Evolutionary conservation across 106 monocot genomes (phyloP).

Genomic region (Acanthochlamys bracteata): DNA sequence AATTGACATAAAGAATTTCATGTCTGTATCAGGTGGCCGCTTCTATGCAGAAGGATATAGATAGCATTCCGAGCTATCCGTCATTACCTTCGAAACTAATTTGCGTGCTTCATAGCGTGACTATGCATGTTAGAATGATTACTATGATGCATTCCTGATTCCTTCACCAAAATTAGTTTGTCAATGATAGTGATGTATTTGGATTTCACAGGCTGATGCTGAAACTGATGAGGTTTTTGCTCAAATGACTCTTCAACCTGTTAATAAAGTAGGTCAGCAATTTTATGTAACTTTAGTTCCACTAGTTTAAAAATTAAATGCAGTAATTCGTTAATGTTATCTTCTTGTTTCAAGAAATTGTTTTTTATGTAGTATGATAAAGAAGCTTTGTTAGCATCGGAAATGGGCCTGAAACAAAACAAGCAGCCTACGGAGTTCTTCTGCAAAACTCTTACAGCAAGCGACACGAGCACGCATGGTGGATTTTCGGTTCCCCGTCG

Average conservation of each 20-base stretch:
- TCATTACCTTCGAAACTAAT: slow-evolving; percentile 79
- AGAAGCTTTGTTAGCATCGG: slow-evolving; percentile 71
- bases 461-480: slow-evolving; percentile 92
- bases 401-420: slow-evolving; percentile 79
- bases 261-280: slow-evolving; percentile 72
- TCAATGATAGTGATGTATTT: too few relatives aligned
- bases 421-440: slow-evolving; percentile 83
- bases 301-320: neutral
- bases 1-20: slow-evolving; percentile 4
- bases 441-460: slow-evolving; percentile 92
- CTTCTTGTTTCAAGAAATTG: neutral
- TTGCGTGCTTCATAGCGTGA: slow-evolving; percentile 69
- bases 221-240: slow-evolving; percentile 94
- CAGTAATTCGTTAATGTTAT: neutral
- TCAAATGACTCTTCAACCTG: slow-evolving; percentile 94
- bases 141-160: neutral
- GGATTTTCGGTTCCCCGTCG: slow-evolving; percentile 92
- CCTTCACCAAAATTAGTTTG: neutral
- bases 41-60: slow-evolving; percentile 72
- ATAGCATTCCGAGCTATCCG: slow-evolving; percentile 64
- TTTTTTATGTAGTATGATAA: slow-evolving; percentile 48
- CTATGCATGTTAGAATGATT: slow-evolving; percentile 52
- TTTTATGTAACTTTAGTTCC: slow-evolving; percentile 5
- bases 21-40: slow-evolving; percentile 63
- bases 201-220: slow-evolving; percentile 58